These are phyloP conservation scores for Saccharata proteae DNA, from an alignment of 2,329 filamentous ascomycete genomes.

Conservation along the genomic window DNA sequence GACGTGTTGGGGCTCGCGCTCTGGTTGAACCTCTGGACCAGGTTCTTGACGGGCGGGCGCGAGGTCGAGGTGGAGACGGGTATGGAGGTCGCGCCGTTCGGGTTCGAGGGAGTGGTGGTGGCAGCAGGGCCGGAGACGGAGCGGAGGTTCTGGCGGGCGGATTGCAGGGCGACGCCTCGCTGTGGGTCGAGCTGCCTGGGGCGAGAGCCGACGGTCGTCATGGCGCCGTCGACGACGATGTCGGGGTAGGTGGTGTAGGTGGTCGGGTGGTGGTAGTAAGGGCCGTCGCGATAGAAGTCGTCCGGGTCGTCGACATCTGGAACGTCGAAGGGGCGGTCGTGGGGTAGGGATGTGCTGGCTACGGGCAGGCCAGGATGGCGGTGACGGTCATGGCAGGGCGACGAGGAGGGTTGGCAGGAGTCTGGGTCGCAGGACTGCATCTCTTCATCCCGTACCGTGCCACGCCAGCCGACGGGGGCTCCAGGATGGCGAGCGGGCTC, in stretches of 20 bases:
- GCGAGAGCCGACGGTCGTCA: slow-evolving; percentile 7
- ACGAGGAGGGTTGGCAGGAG: slow-evolving; percentile 7
- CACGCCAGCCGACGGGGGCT: slow-evolving; percentile 10
- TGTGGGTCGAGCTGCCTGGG: slow-evolving; percentile 5
- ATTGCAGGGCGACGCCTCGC: slow-evolving; percentile 4
- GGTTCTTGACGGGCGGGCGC: slow-evolving; percentile 23
- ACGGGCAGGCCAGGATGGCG: slow-evolving; percentile 4
- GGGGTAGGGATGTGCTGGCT: slow-evolving; percentile 7
- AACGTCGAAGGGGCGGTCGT: slow-evolving; percentile 3
- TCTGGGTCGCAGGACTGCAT: slow-evolving; percentile 8
- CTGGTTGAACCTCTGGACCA: slow-evolving; percentile 25
- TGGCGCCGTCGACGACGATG: slow-evolving; percentile 8
- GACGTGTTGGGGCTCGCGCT: slow-evolving; percentile 16
- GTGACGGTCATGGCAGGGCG: slow-evolving; percentile 5
- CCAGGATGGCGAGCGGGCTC: slow-evolving; percentile 6
- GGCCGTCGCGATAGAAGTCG: slow-evolving; percentile 8
- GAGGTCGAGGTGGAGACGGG: slow-evolving; percentile 4
- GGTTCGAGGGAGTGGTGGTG: slow-evolving; percentile 5
- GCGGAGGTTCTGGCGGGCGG: slow-evolving; percentile 8
- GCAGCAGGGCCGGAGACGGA: slow-evolving; percentile 7
- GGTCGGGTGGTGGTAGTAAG: slow-evolving; percentile 2
- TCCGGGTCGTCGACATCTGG: slow-evolving; percentile 7
- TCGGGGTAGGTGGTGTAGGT: slow-evolving; percentile 5
- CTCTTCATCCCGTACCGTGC: slow-evolving; percentile 7
- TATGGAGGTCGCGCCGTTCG: slow-evolving; percentile 3